A percentile compares a stretch with the other conserved stretches of the same genome.
Conservation (phyloP, 176 grass and related monocot species). For the Tillandsia leiboldiana region DNA sequence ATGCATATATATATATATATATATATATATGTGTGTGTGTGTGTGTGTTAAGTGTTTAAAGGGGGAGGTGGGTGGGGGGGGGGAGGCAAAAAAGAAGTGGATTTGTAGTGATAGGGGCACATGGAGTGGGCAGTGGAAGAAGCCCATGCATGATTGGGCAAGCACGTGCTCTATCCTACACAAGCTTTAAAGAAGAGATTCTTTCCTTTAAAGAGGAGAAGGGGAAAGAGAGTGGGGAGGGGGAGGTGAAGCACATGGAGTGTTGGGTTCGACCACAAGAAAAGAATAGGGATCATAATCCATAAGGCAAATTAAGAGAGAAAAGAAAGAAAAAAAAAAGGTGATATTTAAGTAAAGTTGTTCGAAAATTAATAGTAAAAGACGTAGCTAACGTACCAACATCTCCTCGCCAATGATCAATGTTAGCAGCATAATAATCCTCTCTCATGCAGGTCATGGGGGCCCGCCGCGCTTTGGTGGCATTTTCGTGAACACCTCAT, state of each 20-base stretch:
- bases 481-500: no score
- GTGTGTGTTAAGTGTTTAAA: neutral
- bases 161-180: neutral
- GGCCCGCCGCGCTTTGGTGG: no score
- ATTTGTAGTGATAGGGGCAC: conserved; percentile 35
- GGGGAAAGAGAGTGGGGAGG: conserved; percentile 3
- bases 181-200: conserved; percentile 23
- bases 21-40: neutral
- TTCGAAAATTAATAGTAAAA: no score
- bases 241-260: conserved; percentile 40
- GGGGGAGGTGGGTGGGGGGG: no score
- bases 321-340: neutral
- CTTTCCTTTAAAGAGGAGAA: conserved; percentile 42
- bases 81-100: neutral
- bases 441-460: no score
- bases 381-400: no score
- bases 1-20: neutral
- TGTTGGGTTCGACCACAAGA: conserved; percentile 32
- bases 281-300: conserved; percentile 29
- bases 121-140: conserved; percentile 38
- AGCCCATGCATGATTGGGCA: conserved; percentile 6
- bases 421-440: conserved; percentile 23
- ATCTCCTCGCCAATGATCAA: no score
- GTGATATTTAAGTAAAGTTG: no score
- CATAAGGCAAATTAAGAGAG: conserved; percentile 8